phyloP scores from a whole-genome alignment of 192 early-diverging fungal species.

The Entomortierella beljakovae region DNA sequence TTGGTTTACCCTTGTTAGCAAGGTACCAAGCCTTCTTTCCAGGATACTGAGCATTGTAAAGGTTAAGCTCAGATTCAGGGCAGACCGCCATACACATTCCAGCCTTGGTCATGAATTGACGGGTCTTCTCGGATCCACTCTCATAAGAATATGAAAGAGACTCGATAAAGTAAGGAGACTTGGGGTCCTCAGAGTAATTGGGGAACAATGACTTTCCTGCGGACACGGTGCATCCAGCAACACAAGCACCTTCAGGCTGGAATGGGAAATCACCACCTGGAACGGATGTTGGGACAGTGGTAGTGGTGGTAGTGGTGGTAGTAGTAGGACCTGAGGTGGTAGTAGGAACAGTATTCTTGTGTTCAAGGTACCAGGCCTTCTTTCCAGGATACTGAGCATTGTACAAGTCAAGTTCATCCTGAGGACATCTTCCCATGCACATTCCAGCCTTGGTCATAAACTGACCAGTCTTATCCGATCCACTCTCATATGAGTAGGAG shows the following conservation, averaged over 20 bases:
- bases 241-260: conserved; percentile 20
- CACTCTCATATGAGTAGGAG: conserved; percentile 20
- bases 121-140: not conserved
- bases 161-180: conserved; percentile 10
- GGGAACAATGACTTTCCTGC: conserved; percentile 28
- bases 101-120: not conserved
- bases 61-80: conserved; percentile 12
- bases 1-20: conserved; percentile 1
- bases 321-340: not conserved
- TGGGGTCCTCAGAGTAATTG: conserved; percentile 37
- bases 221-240: conserved; percentile 8
- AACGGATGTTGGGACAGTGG: not conserved
- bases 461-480: not conserved
- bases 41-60: conserved; percentile 18
- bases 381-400: conserved; percentile 3
- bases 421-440: conserved; percentile 19
- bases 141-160: not conserved
- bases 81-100: conserved; percentile 3
- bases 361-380: conserved; percentile 17
- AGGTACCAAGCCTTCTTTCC: conserved; percentile 19
- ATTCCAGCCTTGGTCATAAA: conserved; percentile 30
- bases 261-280: conserved; percentile 13
- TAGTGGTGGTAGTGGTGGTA: conserved; percentile 7
- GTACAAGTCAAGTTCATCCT: conserved; percentile 15
- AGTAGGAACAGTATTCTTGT: conserved; percentile 9